Evolutionary conservation across 306 rosid genomes (phyloP).

Genomic region (Bauhinia variegata): DNA sequence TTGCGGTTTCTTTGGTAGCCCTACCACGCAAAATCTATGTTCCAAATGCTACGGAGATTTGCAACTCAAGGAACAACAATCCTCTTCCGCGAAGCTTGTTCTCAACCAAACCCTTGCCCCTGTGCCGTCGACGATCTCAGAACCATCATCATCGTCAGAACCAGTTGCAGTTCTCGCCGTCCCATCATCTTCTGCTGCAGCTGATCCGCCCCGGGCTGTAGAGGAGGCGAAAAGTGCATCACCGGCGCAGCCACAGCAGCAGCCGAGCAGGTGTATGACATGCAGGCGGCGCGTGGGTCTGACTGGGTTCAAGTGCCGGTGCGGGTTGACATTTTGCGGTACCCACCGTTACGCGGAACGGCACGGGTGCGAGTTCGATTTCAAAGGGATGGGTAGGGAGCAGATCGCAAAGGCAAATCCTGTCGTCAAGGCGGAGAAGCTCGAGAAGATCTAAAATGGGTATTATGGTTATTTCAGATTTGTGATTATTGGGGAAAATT

Average conservation of each 20-base stretch:
- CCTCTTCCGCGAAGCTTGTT: conserved; percentile 40
- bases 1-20: conserved; percentile 60
- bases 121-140: too few species aligned
- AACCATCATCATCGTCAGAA: conserved; percentile 12
- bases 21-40: conserved; percentile 49
- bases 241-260: not conserved
- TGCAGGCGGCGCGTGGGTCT: conserved; percentile 88
- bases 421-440: conserved; percentile 71
- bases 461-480: conserved; percentile 34
- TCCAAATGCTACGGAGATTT: conserved; percentile 58
- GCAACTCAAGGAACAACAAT: conserved; percentile 47
- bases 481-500: not conserved
- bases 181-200: not conserved
- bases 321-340: conserved; percentile 74
- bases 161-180: not conserved
- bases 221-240: not conserved
- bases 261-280: conserved; percentile 53
- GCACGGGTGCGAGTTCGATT: conserved; percentile 74
- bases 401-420: conserved; percentile 93
- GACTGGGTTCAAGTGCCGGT: conserved; percentile 81
- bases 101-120: conserved; percentile 45
- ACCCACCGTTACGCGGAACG: conserved; percentile 81
- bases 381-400: conserved; percentile 69
- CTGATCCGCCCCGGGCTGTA: not conserved
- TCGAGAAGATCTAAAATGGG: conserved; percentile 61